Evolutionary conservation across 1,139 yeast species (phyloP).

Genomic region (Debaryomyces psychrophilus): DNA sequence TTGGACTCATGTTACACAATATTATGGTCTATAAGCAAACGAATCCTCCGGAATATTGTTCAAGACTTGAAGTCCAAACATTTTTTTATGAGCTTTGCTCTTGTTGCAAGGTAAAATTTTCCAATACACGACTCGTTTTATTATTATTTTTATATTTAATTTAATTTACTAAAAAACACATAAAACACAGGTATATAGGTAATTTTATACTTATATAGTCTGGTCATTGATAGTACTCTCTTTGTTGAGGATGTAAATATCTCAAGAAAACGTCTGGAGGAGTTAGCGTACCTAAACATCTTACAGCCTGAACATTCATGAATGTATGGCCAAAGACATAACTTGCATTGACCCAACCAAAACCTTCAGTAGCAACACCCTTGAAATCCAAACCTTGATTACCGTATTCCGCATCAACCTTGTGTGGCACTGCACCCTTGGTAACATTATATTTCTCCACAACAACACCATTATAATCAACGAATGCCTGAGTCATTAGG

Average conservation of each 20-base stretch:
- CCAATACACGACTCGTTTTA: slow-evolving; percentile 4
- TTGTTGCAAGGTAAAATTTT: slow-evolving; percentile 5
- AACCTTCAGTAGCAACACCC: slow-evolving; percentile 95
- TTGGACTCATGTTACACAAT: slow-evolving; percentile 8
- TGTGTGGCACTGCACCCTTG: slow-evolving; percentile 80
- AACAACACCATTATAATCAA: slow-evolving; percentile 91
- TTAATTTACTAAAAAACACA: neutral
- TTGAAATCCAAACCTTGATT: slow-evolving; percentile 92
- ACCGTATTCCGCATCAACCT: slow-evolving; percentile 95
- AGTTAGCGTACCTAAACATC: slow-evolving; percentile 83
- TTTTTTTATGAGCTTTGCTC: slow-evolving; percentile 8
- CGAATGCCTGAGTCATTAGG: slow-evolving; percentile 90
- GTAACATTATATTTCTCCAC: slow-evolving; percentile 96
- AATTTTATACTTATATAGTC: neutral
- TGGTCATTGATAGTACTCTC: slow-evolving; percentile 28
- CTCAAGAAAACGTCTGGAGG: slow-evolving; percentile 73
- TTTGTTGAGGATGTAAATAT: slow-evolving; percentile 51
- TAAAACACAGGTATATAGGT: neutral
- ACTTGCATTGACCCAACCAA: slow-evolving; percentile 96
- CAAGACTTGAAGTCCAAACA: slow-evolving; percentile 1
- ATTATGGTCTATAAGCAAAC: neutral
- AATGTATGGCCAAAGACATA: slow-evolving; percentile 74
- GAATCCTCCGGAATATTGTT: neutral
- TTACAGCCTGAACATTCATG: slow-evolving; percentile 65
- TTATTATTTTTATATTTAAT: slow-evolving; percentile 1